These are phyloP conservation scores for Cephaloascus albidus DNA, from an alignment of 805 yeast genomes.

Conservation along the genomic window DNA sequence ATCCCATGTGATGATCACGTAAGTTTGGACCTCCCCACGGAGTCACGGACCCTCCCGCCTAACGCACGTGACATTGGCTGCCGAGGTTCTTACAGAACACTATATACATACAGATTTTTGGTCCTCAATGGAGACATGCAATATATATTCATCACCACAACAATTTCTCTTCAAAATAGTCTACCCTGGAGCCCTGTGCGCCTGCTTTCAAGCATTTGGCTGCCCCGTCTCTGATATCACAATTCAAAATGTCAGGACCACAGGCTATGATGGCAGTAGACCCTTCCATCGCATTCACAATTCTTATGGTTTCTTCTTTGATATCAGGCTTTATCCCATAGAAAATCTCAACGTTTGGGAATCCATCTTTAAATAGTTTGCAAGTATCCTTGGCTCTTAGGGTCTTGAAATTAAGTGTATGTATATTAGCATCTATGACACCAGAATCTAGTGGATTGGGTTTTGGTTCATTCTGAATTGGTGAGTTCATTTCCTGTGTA, in stretches of 20 bases:
- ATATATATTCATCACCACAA: conserved; percentile 5
- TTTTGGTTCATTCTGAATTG: not conserved
- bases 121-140: too few species aligned
- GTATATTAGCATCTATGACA: too few species aligned
- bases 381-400: not conserved
- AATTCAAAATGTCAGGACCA: conserved; percentile 22
- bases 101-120: not conserved
- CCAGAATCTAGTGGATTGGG: too few species aligned
- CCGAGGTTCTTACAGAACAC: too few species aligned
- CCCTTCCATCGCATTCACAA: conserved; percentile 6
- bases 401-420: not conserved
- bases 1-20: not conserved
- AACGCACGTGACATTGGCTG: too few species aligned
- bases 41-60: too few species aligned
- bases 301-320: conserved; percentile 1
- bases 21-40: too few species aligned
- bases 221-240: conserved; percentile 20
- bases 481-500: not conserved
- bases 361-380: not conserved
- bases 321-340: conserved; percentile 1
- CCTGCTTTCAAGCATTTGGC: conserved; percentile 16
- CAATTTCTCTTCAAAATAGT: conserved; percentile 2
- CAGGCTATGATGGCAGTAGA: conserved; percentile 23
- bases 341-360: not conserved
- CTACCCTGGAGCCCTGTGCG: conserved; percentile 1